Evolutionary conservation across 2,329 filamentous ascomycete species (phyloP), one percentile per base, ranked within the genome.

Genomic region (Lojkania enalia): DNA sequence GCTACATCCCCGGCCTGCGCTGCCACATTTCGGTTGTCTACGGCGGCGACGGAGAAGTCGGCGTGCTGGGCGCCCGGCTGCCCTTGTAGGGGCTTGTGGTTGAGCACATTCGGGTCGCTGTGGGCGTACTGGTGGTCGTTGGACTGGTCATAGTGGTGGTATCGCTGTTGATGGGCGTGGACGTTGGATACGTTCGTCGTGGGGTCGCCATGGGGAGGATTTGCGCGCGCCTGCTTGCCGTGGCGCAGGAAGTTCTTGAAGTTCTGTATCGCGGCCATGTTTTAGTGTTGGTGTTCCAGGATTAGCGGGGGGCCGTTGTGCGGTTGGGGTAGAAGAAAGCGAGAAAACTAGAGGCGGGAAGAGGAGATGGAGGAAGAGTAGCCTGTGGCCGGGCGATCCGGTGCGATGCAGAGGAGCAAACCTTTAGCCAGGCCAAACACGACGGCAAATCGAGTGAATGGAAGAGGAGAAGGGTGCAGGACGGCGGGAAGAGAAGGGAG

Each of bases 201-300:
- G 57, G 80, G 78, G 66, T 83, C 81, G 48, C 77, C 81, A 61
- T 80, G 80, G 33, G 71, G 74, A 46, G 77, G 76, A 44, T 83
- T 79, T 56, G 81, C 79, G 57, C 90, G 87, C 60, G 90, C 92
- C 79, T 96, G 90, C 78, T 96, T 96, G 74, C 92, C 92, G 78
- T 96, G 92, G 57, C 92, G 88, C 74, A 97, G 94, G 74, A 97
- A 95, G 74, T 96, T 96, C 76, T 97, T 96, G 63, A 96, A 83
- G 69, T 94, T 94, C 77, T 96, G 92, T 76, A 96, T 95, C 35
- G 82, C 82, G 61, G 80, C 83, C 82, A 85, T 85, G 64, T 16
- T 33, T 32, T 20, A 35, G 30, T 20, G 25, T 42, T 14, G 6
- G 42, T 32, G 20, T 6, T 4, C 20, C 2, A 23, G 29, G 23